Conservation (phyloP, 1,139 yeast species). For the Magnusiomyces tetraspermus region DNA sequence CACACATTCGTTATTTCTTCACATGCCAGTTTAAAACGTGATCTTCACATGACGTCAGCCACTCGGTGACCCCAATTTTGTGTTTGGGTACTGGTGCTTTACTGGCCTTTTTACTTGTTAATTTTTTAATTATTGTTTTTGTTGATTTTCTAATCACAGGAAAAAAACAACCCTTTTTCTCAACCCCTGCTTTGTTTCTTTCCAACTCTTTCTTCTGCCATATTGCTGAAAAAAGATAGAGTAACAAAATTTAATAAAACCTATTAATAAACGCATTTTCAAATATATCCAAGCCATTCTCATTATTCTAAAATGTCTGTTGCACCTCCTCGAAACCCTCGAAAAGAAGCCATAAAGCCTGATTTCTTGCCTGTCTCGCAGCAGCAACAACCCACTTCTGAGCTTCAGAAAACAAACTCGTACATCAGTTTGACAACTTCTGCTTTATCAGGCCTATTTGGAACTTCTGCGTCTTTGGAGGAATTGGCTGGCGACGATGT, state of each 20-base stretch:
- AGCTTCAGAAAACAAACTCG: conserved; percentile 14
- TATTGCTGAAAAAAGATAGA: background rate
- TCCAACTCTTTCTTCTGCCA: too few species aligned
- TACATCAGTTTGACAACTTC: conserved; percentile 25
- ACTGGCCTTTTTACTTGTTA: too few species aligned
- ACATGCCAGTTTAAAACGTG: too few species aligned
- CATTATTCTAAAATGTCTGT: conserved; percentile 9
- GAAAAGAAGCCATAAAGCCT: background rate
- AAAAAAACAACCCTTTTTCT: too few species aligned
- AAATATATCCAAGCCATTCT: background rate
- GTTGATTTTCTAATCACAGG: too few species aligned
- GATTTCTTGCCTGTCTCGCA: background rate
- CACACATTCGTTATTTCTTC: too few species aligned
- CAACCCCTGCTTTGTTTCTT: too few species aligned
- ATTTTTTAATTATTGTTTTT: too few species aligned
- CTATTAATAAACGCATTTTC: background rate
- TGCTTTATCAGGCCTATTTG: conserved; percentile 33
- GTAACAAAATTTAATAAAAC: background rate
- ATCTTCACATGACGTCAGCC: too few species aligned
- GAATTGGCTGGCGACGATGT: conserved; percentile 31
- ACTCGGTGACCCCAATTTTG: too few species aligned
- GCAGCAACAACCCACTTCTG: background rate
- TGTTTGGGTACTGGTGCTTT: too few species aligned
- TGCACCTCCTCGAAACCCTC: conserved; percentile 9
- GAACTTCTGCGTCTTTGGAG: conserved; percentile 32